Evolutionary conservation across 257 asterid genomes (phyloP).

Genomic region (Solanum sejunctum): DNA sequence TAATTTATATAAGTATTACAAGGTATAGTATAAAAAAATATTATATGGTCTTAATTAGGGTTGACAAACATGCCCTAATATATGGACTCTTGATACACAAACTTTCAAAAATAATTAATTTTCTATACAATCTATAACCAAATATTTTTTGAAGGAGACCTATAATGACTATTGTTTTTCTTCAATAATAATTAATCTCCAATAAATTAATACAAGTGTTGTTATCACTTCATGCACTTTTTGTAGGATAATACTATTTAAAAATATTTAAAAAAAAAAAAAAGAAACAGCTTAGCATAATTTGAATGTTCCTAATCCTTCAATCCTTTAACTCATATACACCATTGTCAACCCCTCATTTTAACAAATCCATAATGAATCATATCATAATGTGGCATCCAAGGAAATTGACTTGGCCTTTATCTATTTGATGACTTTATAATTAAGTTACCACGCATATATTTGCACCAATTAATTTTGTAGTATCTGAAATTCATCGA

Average conservation of each 20-base stretch:
- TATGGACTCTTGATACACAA: neutral
- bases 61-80: conserved; percentile 25
- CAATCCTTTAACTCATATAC: conserved; percentile 10
- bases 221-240: conserved; percentile 27
- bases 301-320: conserved; percentile 15
- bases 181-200: neutral
- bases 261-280: conserved; percentile 17
- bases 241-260: conserved; percentile 3
- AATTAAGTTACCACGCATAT: neutral
- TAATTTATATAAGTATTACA: neutral
- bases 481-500: neutral
- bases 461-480: neutral
- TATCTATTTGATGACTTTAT: conserved; percentile 1
- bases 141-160: conserved; percentile 18
- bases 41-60: neutral
- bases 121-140: neutral
- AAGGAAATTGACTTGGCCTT: conserved; percentile 29
- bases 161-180: conserved; percentile 12
- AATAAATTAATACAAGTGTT: conserved; percentile 14
- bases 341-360: conserved; percentile 33
- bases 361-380: conserved; percentile 31
- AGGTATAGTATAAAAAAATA: neutral
- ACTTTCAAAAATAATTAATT: neutral
- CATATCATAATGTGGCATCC: conserved; percentile 26
- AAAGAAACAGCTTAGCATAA: conserved; percentile 29